Evolutionary conservation across 2,329 filamentous ascomycete species (phyloP).

Genomic region (Aspergillus ochraceoroseus): DNA sequence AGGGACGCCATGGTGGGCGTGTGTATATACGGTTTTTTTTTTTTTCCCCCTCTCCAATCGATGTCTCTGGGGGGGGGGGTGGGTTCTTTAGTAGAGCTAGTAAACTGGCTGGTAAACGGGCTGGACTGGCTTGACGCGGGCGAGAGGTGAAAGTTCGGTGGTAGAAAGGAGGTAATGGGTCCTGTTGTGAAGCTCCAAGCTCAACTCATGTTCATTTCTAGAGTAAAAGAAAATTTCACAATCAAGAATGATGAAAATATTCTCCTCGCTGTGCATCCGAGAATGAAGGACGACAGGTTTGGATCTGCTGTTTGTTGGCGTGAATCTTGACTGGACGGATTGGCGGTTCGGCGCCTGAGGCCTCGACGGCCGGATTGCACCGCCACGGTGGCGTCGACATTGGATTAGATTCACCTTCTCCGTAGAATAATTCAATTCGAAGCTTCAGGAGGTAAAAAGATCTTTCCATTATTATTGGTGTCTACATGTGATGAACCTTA

Average conservation of each 20-base stretch:
- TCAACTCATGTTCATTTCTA: constrained; percentile 31
- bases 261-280: constrained; percentile 7
- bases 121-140: neutral
- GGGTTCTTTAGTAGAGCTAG: neutral
- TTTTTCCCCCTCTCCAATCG: constrained; percentile 2
- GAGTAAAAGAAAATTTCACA: neutral
- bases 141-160: constrained; percentile 19
- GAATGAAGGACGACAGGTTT: constrained; percentile 8
- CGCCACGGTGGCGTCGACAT: constrained; percentile 24
- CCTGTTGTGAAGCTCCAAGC: constrained; percentile 22
- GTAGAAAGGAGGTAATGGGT: constrained; percentile 9
- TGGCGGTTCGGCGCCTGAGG: constrained; percentile 15
- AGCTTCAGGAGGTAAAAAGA: too few species aligned
- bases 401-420: too few species aligned
- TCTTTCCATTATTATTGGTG: too few species aligned
- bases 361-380: constrained; percentile 15
- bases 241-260: constrained; percentile 3
- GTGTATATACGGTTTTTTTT: too few species aligned
- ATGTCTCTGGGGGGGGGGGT: constrained; percentile 2
- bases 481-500: too few species aligned
- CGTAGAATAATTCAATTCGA: too few species aligned
- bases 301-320: constrained; percentile 22
- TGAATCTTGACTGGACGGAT: constrained; percentile 11
- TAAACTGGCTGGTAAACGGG: too few species aligned
- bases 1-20: constrained; percentile 48